A percentile compares a stretch with the other conserved stretches of the same genome.
These are phyloP conservation scores for Colletotrichum plurivorum DNA, from an alignment of 2,329 filamentous ascomycete genomes.

Conservation along the genomic window DNA sequence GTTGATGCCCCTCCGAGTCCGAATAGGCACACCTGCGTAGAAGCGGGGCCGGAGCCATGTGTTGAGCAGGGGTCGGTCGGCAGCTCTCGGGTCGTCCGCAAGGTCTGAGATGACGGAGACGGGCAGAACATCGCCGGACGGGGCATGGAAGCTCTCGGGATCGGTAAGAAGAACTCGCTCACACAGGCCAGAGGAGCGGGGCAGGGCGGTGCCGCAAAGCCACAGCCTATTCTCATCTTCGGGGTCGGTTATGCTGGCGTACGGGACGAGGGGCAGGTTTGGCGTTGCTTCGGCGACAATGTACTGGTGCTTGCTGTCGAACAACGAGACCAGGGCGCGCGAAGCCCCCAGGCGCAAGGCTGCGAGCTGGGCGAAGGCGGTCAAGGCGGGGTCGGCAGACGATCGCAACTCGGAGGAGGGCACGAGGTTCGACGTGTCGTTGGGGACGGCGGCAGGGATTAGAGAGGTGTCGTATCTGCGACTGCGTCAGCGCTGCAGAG, in stretches of 20 bases:
- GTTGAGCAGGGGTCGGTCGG: conserved; percentile 44
- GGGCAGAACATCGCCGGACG: conserved; percentile 44
- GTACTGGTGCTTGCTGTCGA: conserved; percentile 63
- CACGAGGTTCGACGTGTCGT: conserved; percentile 42
- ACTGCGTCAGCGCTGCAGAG: neutral
- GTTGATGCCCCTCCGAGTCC: conserved; percentile 55
- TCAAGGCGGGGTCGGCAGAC: conserved; percentile 56
- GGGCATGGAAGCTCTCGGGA: neutral
- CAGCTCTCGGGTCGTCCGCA: conserved; percentile 48
- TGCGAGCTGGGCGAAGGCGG: conserved; percentile 65
- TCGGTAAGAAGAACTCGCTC: conserved; percentile 43
- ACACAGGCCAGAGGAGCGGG: conserved; percentile 47
- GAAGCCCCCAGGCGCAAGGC: conserved; percentile 54
- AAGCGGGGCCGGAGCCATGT: conserved; percentile 48
- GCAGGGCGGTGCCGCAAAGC: conserved; percentile 48
- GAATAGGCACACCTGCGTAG: conserved; percentile 59
- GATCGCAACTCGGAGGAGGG: conserved; percentile 45
- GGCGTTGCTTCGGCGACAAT: conserved; percentile 66
- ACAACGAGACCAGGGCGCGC: conserved; percentile 66
- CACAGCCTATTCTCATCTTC: conserved; percentile 36
- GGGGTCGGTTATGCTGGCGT: conserved; percentile 1
- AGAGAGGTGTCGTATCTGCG: conserved; percentile 36
- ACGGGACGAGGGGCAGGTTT: conserved; percentile 52
- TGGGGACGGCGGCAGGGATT: conserved; percentile 31
- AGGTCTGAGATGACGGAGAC: conserved; percentile 54